Evolutionary conservation across 73 alveolate species (phyloP), one percentile per base, ranked within the genome.

Genomic region (Effrenium voratum): DNA sequence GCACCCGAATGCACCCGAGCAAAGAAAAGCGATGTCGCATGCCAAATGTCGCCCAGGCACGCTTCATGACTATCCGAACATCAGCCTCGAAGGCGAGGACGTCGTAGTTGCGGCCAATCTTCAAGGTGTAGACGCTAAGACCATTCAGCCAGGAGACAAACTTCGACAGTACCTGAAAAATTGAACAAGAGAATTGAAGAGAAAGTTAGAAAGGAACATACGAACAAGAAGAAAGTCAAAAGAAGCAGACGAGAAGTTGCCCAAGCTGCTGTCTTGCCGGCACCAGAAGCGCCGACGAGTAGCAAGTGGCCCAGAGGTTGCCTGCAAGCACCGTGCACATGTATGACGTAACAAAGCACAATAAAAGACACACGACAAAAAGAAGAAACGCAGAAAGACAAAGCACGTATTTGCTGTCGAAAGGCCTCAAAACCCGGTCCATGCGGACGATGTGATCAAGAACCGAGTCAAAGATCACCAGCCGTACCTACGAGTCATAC

Each of bases 61-160:
- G 99, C 99, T 99, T 99, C 99, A 99, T 99, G 52, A 99, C 99
- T 34, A 99, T 99, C 92, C 99, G 99, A 57, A 99, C 99, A 99
- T 99, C 99, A 60, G 99, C 99, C 99, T 99, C 99, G 98, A 99
- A 99, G 94, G 99, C 99, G 38, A 98, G 99, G 49, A 99, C 99
- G 41, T 99, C 99, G 94, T 99, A 99, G 99, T 99, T 99, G 99
- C 99, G 99, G 41, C 99, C 99, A 24, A 99, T 99, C 98, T 99
- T 99, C 85, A 99, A 99, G 87, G 99, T 99, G 99, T 99, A 99
- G 45, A 99, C 99, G 8, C 99, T 91, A 59, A 99, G 99, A 90
- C 99, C 99, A 84, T 99, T 99, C 99, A 99, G 95, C 99, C 99
- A 99, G 34, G 99, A 99, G 43, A 99, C 99, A 98, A 99, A 99